phyloP scores from a whole-genome alignment of 73 alveolate species.

The Paraurostyla sp. region DNA sequence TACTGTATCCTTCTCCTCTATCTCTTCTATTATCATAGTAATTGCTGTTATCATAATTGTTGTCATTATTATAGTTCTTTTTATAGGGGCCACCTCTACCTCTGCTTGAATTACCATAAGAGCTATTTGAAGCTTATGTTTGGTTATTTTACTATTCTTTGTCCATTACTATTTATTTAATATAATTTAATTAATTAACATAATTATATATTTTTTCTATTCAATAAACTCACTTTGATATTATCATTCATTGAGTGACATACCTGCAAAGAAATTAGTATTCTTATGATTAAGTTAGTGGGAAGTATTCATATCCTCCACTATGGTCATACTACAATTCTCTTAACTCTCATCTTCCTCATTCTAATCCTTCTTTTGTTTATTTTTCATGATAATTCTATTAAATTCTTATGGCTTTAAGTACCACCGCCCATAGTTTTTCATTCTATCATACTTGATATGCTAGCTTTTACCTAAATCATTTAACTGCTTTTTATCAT shows the following conservation, averaged over 20 bases:
- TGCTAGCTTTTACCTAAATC: too few species aligned
- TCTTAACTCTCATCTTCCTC: too few species aligned
- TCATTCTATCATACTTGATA: conserved; percentile 25
- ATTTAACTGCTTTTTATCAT: too few species aligned
- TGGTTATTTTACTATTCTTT: neutral
- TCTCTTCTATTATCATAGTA: neutral
- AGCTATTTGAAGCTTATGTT: neutral
- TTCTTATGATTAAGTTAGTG: too few species aligned
- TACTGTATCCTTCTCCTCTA: neutral
- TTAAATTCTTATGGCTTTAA: conserved; percentile 15
- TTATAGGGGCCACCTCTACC: neutral
- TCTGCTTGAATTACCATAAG: neutral
- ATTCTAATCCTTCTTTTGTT: neutral
- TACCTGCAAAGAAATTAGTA: too few species aligned
- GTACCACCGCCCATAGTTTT: conserved; percentile 21
- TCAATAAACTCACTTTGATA: too few species aligned
- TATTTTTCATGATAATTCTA: neutral
- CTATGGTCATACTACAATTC: too few species aligned
- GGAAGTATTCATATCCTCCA: too few species aligned
- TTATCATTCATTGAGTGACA: too few species aligned
- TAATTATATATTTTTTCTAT: neutral
- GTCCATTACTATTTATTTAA: neutral
- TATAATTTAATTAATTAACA: neutral
- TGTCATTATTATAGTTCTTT: neutral
- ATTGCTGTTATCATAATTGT: neutral